phyloP scores from a whole-genome alignment of 805 yeast species.

The Candida nanaspora region DNA sequence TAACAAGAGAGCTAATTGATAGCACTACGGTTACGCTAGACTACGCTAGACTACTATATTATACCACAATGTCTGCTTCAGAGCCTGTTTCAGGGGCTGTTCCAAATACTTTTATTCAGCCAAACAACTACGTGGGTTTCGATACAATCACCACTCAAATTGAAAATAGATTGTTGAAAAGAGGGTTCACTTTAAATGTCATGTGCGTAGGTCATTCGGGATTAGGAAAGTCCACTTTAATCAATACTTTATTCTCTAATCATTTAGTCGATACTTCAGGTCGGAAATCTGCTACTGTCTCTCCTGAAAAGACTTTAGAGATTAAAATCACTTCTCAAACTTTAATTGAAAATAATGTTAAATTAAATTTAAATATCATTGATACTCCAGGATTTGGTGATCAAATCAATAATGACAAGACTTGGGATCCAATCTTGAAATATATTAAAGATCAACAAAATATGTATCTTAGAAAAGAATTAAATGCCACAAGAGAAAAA shows the following conservation, averaged over 20 bases:
- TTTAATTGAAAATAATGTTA: conserved; percentile 80
- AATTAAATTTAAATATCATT: conserved; percentile 76
- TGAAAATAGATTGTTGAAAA: conserved; percentile 81
- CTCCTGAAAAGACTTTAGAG: conserved; percentile 81
- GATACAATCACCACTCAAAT: conserved; percentile 95
- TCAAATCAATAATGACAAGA: conserved; percentile 88
- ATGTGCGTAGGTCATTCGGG: conserved; percentile 95
- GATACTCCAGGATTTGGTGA: conserved; percentile 99
- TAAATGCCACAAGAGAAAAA: conserved; percentile 89
- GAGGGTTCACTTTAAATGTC: conserved; percentile 90
- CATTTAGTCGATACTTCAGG: conserved; percentile 72
- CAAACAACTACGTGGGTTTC: conserved; percentile 85
- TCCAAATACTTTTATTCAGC: conserved; percentile 30
- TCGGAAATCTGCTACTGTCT: conserved; percentile 57
- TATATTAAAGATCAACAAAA: conserved; percentile 95
- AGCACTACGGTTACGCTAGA: too few relatives aligned
- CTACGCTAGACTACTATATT: too few relatives aligned
- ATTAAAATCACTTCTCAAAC: conserved; percentile 65
- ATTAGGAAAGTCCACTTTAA: conserved; percentile 85
- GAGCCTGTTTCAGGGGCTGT: neutral
- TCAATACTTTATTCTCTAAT: conserved; percentile 85
- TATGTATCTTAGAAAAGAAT: conserved; percentile 82
- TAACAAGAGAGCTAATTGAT: too few relatives aligned
- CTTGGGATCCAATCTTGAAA: conserved; percentile 95
- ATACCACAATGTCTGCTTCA: neutral